Evolutionary conservation across 2,329 filamentous ascomycete species (phyloP).

Genomic region (Fusarium hostae): DNA sequence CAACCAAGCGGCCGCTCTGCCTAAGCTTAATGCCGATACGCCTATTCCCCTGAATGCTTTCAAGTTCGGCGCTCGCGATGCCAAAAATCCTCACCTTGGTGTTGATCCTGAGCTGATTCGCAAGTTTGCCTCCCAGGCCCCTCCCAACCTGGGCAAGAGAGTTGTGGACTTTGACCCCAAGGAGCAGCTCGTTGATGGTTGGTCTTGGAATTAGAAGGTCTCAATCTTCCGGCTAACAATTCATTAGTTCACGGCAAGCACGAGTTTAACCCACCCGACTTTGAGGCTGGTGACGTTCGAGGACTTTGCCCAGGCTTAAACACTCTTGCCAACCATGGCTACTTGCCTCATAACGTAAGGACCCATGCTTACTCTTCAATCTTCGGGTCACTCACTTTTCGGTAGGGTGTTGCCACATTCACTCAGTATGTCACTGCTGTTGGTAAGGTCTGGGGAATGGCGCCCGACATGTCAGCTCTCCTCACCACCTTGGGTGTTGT

Average conservation of each 20-base stretch:
- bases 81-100: slow-evolving; percentile 19
- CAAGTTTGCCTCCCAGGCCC: slow-evolving; percentile 28
- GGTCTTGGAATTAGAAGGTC: fast-evolving
- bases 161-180: slow-evolving; percentile 25
- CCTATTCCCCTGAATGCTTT: slow-evolving; percentile 31
- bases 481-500: slow-evolving; percentile 33
- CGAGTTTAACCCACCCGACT: slow-evolving; percentile 25
- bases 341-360: slow-evolving; percentile 36
- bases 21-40: slow-evolving; percentile 14
- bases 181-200: slow-evolving; percentile 31
- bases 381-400: background rate
- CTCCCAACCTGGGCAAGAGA: slow-evolving; percentile 14
- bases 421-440: slow-evolving; percentile 29
- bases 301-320: slow-evolving; percentile 38
- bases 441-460: slow-evolving; percentile 34
- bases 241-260: slow-evolving; percentile 22
- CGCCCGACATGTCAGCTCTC: slow-evolving; percentile 16
- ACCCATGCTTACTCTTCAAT: no score
- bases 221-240: fast-evolving
- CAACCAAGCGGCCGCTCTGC: slow-evolving; percentile 19
- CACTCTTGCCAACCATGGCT: slow-evolving; percentile 36
- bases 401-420: background rate
- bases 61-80: slow-evolving; percentile 1
- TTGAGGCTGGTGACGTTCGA: slow-evolving; percentile 29
- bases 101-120: slow-evolving; percentile 35